Evolutionary conservation across 2,329 filamentous ascomycete genomes (phyloP).

Genomic region (Botryotinia calthae): DNA sequence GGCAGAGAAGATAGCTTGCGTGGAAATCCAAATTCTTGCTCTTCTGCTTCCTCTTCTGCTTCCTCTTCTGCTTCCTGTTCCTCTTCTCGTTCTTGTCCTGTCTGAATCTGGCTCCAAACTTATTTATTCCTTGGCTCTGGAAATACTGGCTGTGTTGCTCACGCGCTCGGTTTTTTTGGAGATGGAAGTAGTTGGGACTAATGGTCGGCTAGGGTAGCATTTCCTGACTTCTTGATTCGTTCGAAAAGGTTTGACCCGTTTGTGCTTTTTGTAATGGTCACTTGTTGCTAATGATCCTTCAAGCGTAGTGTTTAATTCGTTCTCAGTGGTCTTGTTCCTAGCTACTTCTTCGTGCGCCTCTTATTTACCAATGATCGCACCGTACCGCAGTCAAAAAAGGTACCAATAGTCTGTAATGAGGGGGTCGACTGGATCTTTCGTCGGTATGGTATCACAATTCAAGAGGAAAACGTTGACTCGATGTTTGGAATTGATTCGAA

Average conservation of each 20-base stretch:
- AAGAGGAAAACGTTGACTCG: neutral
- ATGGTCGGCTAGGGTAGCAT: neutral
- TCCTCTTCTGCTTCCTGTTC: neutral
- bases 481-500: neutral
- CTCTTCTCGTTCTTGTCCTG: neutral
- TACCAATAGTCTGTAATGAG: neutral
- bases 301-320: constrained; percentile 4
- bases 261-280: constrained; percentile 1
- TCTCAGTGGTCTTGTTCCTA: neutral
- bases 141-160: neutral
- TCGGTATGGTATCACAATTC: neutral
- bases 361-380: neutral
- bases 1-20: neutral
- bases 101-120: neutral
- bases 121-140: constrained; percentile 1
- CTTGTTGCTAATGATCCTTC: constrained; percentile 7
- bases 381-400: constrained; percentile 1
- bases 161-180: constrained; percentile 3
- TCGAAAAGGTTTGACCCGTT: neutral
- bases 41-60: neutral
- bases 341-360: neutral
- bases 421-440: neutral
- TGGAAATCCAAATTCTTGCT: neutral
- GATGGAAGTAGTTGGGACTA: constrained; percentile 1
- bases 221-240: neutral